Percentiles rank a stretch among this genome's conserved stretches.
Conservation (phyloP, 78 protist genomes). For the Dictyostelium brefeldianum region DNA sequence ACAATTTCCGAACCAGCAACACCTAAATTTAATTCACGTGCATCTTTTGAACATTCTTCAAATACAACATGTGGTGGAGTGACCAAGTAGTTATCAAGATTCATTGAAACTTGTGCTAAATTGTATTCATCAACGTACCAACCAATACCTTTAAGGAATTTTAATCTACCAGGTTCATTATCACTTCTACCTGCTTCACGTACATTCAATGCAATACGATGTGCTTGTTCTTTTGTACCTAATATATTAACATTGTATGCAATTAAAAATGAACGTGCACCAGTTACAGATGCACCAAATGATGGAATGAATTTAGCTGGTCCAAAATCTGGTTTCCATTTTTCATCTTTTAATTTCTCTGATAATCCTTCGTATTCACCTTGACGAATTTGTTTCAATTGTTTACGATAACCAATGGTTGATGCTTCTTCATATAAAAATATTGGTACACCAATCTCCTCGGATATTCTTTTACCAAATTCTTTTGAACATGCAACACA, state of each 20-base stretch:
- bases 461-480: conserved; percentile 45
- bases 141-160: conserved; percentile 74
- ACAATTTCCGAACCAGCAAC: conserved; percentile 85
- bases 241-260: conserved; percentile 83
- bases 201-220: conserved; percentile 81
- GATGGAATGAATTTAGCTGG: conserved; percentile 69
- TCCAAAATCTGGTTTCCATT: conserved; percentile 84
- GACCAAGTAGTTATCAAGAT: conserved; percentile 66
- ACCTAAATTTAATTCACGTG: conserved; percentile 67
- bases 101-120: conserved; percentile 84
- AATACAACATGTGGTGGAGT: conserved; percentile 62
- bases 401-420: conserved; percentile 60
- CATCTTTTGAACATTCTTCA: conserved; percentile 80
- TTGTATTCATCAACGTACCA: conserved; percentile 86
- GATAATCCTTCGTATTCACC: conserved; percentile 81
- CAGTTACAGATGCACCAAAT: conserved; percentile 80
- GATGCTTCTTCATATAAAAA: conserved; percentile 83
- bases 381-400: conserved; percentile 55
- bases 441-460: conserved; percentile 62
- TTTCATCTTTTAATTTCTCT: conserved; percentile 35
- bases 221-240: conserved; percentile 86
- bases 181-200: conserved; percentile 82
- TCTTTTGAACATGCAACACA: conserved; percentile 65
- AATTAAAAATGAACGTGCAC: conserved; percentile 74
- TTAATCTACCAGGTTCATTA: conserved; percentile 67